These are phyloP conservation scores for Solanum sparsipilum DNA, from an alignment of 257 asterid species.

Conservation along the genomic window DNA sequence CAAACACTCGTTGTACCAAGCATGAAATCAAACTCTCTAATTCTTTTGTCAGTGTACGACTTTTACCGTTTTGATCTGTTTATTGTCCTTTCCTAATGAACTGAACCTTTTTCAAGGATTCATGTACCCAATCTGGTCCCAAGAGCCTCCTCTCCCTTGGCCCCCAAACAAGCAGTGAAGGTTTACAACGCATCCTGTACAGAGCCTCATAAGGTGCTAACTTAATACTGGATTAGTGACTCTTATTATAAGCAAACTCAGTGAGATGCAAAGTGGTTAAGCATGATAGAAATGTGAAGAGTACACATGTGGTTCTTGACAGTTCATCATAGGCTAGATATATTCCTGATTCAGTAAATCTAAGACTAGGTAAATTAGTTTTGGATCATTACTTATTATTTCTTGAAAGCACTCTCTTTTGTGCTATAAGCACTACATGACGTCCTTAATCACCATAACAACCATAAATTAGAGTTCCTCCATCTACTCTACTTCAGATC, in stretches of 20 bases:
- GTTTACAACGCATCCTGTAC: background rate
- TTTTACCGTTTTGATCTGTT: background rate
- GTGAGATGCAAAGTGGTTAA: background rate
- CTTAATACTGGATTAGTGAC: background rate
- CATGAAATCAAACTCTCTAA: background rate
- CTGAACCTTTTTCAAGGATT: background rate
- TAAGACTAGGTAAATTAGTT: background rate
- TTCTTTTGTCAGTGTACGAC: background rate
- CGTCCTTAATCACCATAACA: background rate
- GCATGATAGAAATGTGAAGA: background rate
- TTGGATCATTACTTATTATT: background rate
- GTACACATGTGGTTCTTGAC: background rate
- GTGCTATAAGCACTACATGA: background rate
- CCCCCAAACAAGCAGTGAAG: background rate
- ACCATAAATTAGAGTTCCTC: background rate
- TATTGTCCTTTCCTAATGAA: background rate
- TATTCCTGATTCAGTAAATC: background rate
- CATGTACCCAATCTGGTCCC: background rate
- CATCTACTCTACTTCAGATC: background rate
- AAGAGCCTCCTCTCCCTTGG: background rate
- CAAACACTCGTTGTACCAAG: background rate
- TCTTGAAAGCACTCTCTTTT: background rate
- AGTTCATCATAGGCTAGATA: background rate
- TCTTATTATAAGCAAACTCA: background rate
- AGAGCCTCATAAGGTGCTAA: background rate